Evolutionary conservation across 1,139 yeast genomes (phyloP), one percentile per base, ranked within the genome.

Genomic region (Yamadazyma atlantica): DNA sequence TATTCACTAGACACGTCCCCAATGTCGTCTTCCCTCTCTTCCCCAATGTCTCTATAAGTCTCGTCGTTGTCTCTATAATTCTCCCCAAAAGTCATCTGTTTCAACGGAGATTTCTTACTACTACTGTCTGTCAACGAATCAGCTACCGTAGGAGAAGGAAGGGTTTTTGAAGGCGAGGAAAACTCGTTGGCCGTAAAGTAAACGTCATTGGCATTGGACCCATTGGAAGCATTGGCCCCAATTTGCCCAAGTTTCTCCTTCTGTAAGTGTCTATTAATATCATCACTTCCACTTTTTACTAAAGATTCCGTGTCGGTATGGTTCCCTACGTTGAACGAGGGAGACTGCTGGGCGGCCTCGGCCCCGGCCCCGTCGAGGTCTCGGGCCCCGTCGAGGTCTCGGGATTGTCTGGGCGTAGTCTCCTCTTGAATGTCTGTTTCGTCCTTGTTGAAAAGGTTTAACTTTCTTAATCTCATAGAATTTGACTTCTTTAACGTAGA

Each of bases 381-480:
- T n/a, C n/a, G n/a, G n/a, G n/a, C n/a, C n/a, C n/a, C n/a, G n/a
- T n/a, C n/a, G n/a, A n/a, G n/a, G n/a, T n/a, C n/a, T n/a, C n/a
- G n/a, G n/a, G n/a, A n/a, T n/a, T n/a, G n/a, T n/a, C n/a, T 23
- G 6, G 30, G 30, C 8, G 30, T 28, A 16, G 30, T 28, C 5
- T 51, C 53, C 24, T 49, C 50, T 16, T 39, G 41, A 9, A 43
- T 44, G 14, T 45, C 44, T 1, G 34, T 29, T 18, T 40, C 42
- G 14, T 46, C 45, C 18, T 48, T 50, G 38, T 49, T 58, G 46
- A 69, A 69, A 25, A 71, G 53, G 40, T 70, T 64, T 33, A 71
- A 55, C 41, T 69, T 70, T n/a, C 75, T 53, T 28, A 71, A 62
- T 36, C 71, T 61, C 65, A 66, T 63, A 5, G 75, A 69, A 43